These are phyloP conservation scores for Pythium insidiosum DNA, from an alignment of 352 stramenopile genomes.

Conservation along the genomic window DNA sequence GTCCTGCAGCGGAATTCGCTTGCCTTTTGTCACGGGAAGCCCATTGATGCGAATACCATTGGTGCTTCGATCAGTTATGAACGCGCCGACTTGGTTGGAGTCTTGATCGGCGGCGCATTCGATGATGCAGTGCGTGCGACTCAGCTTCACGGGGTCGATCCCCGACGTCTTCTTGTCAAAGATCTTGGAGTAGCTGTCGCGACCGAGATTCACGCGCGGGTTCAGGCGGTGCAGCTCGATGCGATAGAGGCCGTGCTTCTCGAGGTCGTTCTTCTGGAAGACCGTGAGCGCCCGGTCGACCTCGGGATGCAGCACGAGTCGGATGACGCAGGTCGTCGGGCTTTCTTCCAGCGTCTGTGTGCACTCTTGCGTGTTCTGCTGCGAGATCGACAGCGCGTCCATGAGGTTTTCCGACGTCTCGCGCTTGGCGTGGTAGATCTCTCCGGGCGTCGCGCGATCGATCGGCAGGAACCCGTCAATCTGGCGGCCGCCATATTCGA, in stretches of 20 bases:
- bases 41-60: slow-evolving; percentile 72
- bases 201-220: slow-evolving; percentile 33
- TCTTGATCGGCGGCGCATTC: slow-evolving; percentile 36
- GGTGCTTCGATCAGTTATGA: slow-evolving; percentile 60
- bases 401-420: slow-evolving; percentile 54
- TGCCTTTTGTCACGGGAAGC: slow-evolving; percentile 33
- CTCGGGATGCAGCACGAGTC: slow-evolving; percentile 56
- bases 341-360: slow-evolving; percentile 65
- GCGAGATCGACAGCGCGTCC: slow-evolving; percentile 61
- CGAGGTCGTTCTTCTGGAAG: slow-evolving; percentile 43
- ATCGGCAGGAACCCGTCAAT: slow-evolving; percentile 2
- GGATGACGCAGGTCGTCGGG: slow-evolving; percentile 41
- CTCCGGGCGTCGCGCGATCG: slow-evolving; percentile 17
- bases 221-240: slow-evolving; percentile 54
- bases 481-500: not conserved
- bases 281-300: slow-evolving; percentile 49
- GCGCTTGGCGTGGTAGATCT: slow-evolving; percentile 27
- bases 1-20: slow-evolving; percentile 38
- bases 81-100: slow-evolving; percentile 34
- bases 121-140: slow-evolving; percentile 49
- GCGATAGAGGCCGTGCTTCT: slow-evolving; percentile 39
- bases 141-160: slow-evolving; percentile 59
- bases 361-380: slow-evolving; percentile 70
- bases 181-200: slow-evolving; percentile 41
- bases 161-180: slow-evolving; percentile 49